Evolutionary conservation across 768 basidiomycete species (phyloP), one percentile per base, ranked within the genome.

Genomic region (Hemileccinum impolitum): DNA sequence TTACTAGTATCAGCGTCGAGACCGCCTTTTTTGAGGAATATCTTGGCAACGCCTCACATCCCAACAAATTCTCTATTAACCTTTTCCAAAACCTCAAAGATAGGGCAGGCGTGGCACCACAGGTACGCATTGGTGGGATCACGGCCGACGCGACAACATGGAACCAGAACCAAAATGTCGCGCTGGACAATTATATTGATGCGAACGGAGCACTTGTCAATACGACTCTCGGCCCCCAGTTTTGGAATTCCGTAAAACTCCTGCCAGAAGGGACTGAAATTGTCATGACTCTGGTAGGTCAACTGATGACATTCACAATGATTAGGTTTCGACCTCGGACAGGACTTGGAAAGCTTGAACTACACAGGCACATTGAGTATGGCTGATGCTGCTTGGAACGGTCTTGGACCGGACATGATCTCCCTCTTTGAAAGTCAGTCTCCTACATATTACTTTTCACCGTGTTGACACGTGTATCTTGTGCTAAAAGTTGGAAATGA

Each of bases 1-100:
- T 80, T 21, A 77, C 70, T 21, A 77, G 77, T 48, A 80, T 80
- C 62, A 79, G 77, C 53, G 74, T 80, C 42, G 78, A 80, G 63
- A 79, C 75, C 0, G 77, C 77, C 1, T 79, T 75, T 53, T 77
- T 79, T 48, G 75, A 76, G 44, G 72, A 72, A 48, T 79, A 72
- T 52, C 56, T 77, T 11, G 79, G 78, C 8, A 80, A 80, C 51
- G 55, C 53, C 8, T 65, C 72, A 19, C 51, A 60, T 44, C 76
- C 77, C 1, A 79, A 78, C 53, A 53, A 56, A 4, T 58, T 79
- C 10, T 75, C 77, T 3, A 64, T 65, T 39, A 70, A 72, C 39
- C 58, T 79, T 30, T 67, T 80, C 19, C 66, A 74, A 42, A 77
- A 79, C 52, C 59, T 80, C 18, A 68, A 68, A 39, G 61, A 64